Evolutionary conservation across 306 rosid species (phyloP), one percentile per base, ranked within the genome.

Genomic region (Quercus aquifolioides): DNA sequence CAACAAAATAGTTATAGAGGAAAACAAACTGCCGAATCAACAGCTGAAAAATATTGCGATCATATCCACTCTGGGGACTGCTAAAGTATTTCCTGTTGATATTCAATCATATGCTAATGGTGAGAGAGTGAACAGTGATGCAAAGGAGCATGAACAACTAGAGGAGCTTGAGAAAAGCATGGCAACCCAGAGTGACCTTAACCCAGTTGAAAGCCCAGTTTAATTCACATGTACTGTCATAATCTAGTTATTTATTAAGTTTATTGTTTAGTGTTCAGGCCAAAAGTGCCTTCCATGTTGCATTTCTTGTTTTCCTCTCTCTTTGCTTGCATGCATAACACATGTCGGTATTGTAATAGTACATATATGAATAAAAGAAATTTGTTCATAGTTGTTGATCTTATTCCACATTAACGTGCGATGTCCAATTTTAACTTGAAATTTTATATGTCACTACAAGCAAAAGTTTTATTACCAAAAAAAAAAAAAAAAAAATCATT

Each of bases 51-150:
- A 18, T 76, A 43, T 55, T 18, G 82, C 72, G 35, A 41, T 69
- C 52, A 4, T 85, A 17, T 75, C 55, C 80, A 28, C 83, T 15
- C 7, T 74, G 21, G 33, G 81, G 54, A 5, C 78, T 64, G 73
- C 78, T 3, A 84, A 79, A 83, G 82, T 82, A 6, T 60, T 72
- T 76, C 84, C 83, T 3, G 72, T 76, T 54, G 86, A 79, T 30
- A 71, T 25, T 65, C 19, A 56, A 13, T 25, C 57, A 4, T n/a
- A 70, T 52, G 65, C 26, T n/a, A 26, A 20, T 23, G 35, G 3
- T 35, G 41, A 41, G 1, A 33, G 15, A 3, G 7, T 35, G 17
- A 9, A 41, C 14, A 31, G 20, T 12, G 76, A 57, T 3, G 56
- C n/a, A 8, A 49, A 77, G 11, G 20, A 35, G 73, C 30, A 31